These are phyloP conservation scores for Nannizziopsis barbatae DNA, from an alignment of 2,329 filamentous ascomycete species.

Conservation along the genomic window DNA sequence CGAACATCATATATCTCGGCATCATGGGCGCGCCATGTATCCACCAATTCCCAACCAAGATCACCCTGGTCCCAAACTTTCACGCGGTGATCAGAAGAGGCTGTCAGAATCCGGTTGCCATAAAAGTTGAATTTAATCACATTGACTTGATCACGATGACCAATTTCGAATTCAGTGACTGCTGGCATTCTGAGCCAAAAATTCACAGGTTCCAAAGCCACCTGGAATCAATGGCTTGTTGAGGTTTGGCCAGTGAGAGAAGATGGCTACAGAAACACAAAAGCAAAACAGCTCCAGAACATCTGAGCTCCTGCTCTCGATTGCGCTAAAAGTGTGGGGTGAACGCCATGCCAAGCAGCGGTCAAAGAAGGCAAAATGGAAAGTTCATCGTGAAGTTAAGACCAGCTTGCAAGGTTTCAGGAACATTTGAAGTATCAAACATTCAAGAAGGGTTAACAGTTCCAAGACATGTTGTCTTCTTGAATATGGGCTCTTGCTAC, in stretches of 20 bases:
- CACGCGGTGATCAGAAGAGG: constrained; percentile 83
- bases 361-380: constrained; percentile 3
- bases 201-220: too few relatives aligned
- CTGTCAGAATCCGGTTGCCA: constrained; percentile 81
- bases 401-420: constrained; percentile 9
- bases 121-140: constrained; percentile 85
- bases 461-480: not conserved
- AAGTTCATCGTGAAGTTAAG: not conserved
- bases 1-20: constrained; percentile 77
- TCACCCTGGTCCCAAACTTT: constrained; percentile 76
- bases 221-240: too few relatives aligned
- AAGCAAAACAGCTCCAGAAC: too few relatives aligned
- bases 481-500: not conserved
- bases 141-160: constrained; percentile 56
- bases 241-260: too few relatives aligned
- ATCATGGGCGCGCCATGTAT: constrained; percentile 83
- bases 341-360: not conserved
- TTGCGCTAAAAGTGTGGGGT: too few relatives aligned
- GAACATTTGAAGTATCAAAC: not conserved
- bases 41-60: constrained; percentile 64
- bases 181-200: constrained; percentile 22
- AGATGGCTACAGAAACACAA: too few relatives aligned
- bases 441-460: not conserved
- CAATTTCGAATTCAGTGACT: constrained; percentile 36
- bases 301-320: too few relatives aligned